Percentiles rank a stretch among this genome's conserved stretches.
phyloP scores from a whole-genome alignment of 169 alveolate genomes.

The Plasmodium knowlesi region DNA sequence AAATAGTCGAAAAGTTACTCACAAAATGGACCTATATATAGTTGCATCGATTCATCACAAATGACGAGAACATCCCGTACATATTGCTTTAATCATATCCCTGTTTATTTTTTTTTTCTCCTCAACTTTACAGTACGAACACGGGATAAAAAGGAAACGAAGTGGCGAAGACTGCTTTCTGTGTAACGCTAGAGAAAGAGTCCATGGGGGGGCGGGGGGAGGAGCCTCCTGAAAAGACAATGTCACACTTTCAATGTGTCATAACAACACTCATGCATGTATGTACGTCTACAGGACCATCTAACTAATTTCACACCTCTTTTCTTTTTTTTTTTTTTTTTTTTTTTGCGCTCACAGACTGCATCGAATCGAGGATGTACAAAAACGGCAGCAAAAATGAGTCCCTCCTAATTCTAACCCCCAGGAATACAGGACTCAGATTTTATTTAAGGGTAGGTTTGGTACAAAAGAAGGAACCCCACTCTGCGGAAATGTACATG shows the following conservation, averaged over 20 bases:
- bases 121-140: constrained; percentile 6
- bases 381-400: constrained; percentile 10
- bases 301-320: not conserved
- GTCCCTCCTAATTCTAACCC: constrained; percentile 23
- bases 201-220: not conserved
- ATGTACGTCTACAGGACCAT: not conserved
- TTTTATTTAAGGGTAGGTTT: constrained; percentile 41
- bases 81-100: not conserved
- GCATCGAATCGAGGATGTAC: constrained; percentile 27
- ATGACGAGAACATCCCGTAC: not conserved
- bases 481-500: not conserved
- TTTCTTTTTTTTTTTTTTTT: not conserved
- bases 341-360: not conserved
- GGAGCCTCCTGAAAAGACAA: not conserved
- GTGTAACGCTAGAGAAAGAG: not conserved
- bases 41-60: not conserved
- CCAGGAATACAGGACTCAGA: constrained; percentile 21
- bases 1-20: not conserved
- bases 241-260: not conserved
- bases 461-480: not conserved
- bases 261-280: not conserved
- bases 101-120: not conserved
- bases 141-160: constrained; percentile 22
- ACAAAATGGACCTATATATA: not conserved
- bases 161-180: constrained; percentile 29